Conservation (phyloP, 108 stramenopile genomes). For the Pseudonitzschia multiseries region DNA sequence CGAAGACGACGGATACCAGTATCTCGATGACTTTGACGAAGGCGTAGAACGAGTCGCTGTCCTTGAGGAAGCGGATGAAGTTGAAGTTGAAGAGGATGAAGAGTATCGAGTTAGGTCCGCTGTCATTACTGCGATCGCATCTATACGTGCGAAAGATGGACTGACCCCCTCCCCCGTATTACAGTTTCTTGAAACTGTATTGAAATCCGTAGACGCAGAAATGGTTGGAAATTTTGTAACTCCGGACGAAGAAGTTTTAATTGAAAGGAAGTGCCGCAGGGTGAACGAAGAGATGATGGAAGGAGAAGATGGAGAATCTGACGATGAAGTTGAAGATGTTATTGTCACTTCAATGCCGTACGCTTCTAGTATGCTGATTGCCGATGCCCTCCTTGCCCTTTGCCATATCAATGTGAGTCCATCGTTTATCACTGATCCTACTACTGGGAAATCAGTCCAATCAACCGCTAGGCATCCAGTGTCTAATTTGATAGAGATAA, state of each 20-base stretch:
- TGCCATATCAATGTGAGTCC: conserved; percentile 76
- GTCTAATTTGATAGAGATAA: conserved; percentile 55
- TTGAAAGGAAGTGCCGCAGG: conserved; percentile 33
- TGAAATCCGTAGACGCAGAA: conserved; percentile 69
- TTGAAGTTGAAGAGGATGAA: conserved; percentile 87
- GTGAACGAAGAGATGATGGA: conserved; percentile 17
- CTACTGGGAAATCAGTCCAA: conserved; percentile 61
- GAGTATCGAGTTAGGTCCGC: conserved; percentile 78
- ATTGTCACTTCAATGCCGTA: conserved; percentile 54
- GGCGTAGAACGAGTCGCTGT: conserved; percentile 58
- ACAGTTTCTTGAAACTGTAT: conserved; percentile 67
- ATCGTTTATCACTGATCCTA: conserved; percentile 64
- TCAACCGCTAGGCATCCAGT: conserved; percentile 72
- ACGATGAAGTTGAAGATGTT: conserved; percentile 44
- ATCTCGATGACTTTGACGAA: conserved; percentile 68
- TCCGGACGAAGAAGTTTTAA: conserved; percentile 60
- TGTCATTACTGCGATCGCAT: conserved; percentile 80
- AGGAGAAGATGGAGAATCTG: conserved; percentile 27
- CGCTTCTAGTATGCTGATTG: conserved; percentile 65
- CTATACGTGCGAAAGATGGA: conserved; percentile 80
- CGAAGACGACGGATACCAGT: conserved; percentile 60
- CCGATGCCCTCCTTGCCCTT: conserved; percentile 78
- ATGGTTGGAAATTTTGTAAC: conserved; percentile 60
- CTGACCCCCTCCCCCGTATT: conserved; percentile 69
- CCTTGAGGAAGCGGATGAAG: conserved; percentile 72